A percentile compares a stretch with the other conserved stretches of the same genome.
Evolutionary conservation across 306 rosid species (phyloP).

Genomic region (Cucumis cinereus): DNA sequence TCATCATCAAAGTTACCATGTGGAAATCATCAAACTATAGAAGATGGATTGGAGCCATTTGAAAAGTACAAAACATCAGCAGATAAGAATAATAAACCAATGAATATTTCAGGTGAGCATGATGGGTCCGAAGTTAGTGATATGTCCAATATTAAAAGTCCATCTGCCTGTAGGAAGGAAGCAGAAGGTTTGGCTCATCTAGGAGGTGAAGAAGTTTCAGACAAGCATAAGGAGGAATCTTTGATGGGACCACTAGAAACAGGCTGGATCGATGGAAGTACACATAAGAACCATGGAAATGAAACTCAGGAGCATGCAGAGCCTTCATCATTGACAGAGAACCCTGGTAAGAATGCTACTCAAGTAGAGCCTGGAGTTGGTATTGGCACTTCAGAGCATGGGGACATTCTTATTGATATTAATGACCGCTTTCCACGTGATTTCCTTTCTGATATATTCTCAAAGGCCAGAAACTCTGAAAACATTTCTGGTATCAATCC

Average conservation of each 20-base stretch:
- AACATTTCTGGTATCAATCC: constrained; percentile 26
- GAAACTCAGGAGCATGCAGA: constrained; percentile 5
- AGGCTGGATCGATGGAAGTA: constrained; percentile 18
- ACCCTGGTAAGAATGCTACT: constrained; percentile 14
- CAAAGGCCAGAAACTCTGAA: constrained; percentile 31
- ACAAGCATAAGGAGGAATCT: constrained; percentile 19
- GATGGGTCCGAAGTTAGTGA: constrained; percentile 16
- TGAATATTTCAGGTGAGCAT: constrained; percentile 18
- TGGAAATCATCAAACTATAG: constrained; percentile 16
- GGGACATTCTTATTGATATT: constrained; percentile 50
- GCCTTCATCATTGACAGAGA: constrained; percentile 19
- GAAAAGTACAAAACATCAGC: constrained; percentile 16
- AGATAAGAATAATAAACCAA: constrained; percentile 16
- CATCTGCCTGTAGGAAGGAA: constrained; percentile 15
- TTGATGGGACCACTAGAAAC: constrained; percentile 19
- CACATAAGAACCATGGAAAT: constrained; percentile 10
- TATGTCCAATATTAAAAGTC: constrained; percentile 12
- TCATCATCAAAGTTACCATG: constrained; percentile 18
- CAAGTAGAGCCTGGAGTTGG: constrained; percentile 20
- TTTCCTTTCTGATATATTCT: constrained; percentile 42
- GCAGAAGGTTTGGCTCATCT: constrained; percentile 14
- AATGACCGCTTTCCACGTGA: constrained; percentile 53
- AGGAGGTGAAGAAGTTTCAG: constrained; percentile 14
- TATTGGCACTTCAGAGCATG: constrained; percentile 30
- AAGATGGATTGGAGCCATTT: constrained; percentile 19